Base-by-base conservation (phyloP, 2,329 filamentous ascomycete genomes). In the Hymenoscyphus linearis region DNA sequence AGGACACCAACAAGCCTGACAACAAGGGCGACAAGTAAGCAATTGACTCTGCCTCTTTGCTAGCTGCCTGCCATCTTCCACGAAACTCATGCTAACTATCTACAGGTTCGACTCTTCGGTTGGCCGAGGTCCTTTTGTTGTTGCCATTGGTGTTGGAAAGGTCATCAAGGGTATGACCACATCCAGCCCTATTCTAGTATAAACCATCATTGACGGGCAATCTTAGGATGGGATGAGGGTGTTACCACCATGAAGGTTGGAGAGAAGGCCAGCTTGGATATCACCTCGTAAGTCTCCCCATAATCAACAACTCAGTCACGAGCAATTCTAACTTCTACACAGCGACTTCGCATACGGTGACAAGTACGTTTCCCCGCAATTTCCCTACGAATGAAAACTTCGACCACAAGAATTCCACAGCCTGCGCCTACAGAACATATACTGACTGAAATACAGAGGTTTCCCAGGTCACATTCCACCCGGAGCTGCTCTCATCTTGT, bases 101-200 rank as follows among this genome's bases (percentile, higher is more conserved):
- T 31, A 40, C 69, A 96, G 93, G 76, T 98, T 99, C 78, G 95
- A 98, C 78, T 89, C 87, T 64, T 96, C 93, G 18, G 81, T 88
- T 66, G 87, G 86, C 64, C 85, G 90, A 60, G 88, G 86, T 56
- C 85, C 91, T 12, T 93, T 98, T 73, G 79, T 85, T 64, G 89
- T 86, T 65, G 73, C 76, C 62, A 98, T 99, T 75, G 95, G 95
- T 58, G 80, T 89, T 67, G 91, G 91, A 59, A 82, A 84, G 72
- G 89, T 98, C 72, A 97, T 99, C 78, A 85, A 84, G 80, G 93
- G 93, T 95, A 82, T 65, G 76, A 69, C 47, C 47, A 6, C 9
- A 18, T 40, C 37, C 18, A 26, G 55, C 36, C 53, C 57, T 53
- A 35, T 61, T 37, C n/a, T 27, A 25, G 44, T 52, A 31, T 47